These are phyloP conservation scores for Cladosporium sp. DNA, from an alignment of 2,329 filamentous ascomycete species.

Conservation along the genomic window DNA sequence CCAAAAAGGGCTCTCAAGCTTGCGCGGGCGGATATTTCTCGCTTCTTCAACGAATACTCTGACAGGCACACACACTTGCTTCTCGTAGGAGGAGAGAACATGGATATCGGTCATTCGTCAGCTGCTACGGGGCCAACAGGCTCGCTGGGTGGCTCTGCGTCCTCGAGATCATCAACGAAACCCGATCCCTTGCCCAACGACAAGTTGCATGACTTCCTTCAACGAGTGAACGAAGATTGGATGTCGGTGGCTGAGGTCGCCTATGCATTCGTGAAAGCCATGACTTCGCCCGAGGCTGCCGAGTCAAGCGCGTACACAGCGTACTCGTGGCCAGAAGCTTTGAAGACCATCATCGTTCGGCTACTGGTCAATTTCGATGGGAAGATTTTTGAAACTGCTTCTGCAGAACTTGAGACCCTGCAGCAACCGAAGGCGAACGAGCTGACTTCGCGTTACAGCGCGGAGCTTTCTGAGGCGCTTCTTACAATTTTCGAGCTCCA, in stretches of 20 bases:
- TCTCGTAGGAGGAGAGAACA: constrained; percentile 21
- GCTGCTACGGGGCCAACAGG: constrained; percentile 10
- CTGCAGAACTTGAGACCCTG: constrained; percentile 8
- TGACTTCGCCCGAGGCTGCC: neutral
- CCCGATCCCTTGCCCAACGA: constrained; percentile 23
- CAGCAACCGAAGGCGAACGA: neutral
- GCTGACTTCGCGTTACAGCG: neutral
- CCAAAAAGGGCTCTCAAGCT: constrained; percentile 10
- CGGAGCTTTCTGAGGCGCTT: constrained; percentile 42
- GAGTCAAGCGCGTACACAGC: constrained; percentile 41
- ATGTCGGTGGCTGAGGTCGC: constrained; percentile 46
- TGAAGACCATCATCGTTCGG: constrained; percentile 51
- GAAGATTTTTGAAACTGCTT: constrained; percentile 37
- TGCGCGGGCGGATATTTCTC: constrained; percentile 20
- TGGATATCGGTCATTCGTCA: constrained; percentile 17
- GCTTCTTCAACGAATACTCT: constrained; percentile 25
- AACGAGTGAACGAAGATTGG: constrained; percentile 42
- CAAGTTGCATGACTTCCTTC: constrained; percentile 36
- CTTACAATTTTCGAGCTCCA: constrained; percentile 62
- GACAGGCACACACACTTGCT: constrained; percentile 24
- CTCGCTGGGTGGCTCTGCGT: constrained; percentile 13
- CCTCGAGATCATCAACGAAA: constrained; percentile 15
- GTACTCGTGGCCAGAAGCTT: constrained; percentile 49
- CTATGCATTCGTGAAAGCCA: constrained; percentile 19
- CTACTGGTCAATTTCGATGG: constrained; percentile 51